Evolutionary conservation across 306 rosid species (phyloP), one percentile per base, ranked within the genome.

Genomic region (Argentina anserina): DNA sequence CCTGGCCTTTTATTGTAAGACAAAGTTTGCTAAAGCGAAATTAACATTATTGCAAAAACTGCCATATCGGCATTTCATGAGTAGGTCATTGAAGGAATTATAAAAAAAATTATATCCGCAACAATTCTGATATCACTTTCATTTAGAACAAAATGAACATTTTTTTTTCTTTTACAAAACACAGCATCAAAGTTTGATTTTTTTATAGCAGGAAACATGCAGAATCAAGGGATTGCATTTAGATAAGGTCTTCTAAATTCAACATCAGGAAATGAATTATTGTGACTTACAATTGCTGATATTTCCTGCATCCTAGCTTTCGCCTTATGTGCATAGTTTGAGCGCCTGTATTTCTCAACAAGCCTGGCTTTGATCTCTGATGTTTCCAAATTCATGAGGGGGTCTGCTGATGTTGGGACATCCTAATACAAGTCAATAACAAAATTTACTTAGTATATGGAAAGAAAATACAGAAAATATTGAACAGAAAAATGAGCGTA

Each of bases 311-410:
- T 86, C 76, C 84, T 87, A 18, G 83, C 83, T 80, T 68, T 91
- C 33, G 84, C 87, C 56, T 76, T 82, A 72, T 39, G 81, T 59
- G 89, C 92, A 64, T 88, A 87, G 29, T 80, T 47, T 18, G 99
- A 94, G 52, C 89, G 77, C 85, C 82, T 84, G 73, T 89, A 94
- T 53, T 77, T 91, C 75, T 91, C 99, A 71, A 87, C 81, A 25
- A 94, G 93, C 81, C 40, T 83, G 26, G 89, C 90, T 77, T 85
- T 91, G 72, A 94, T 94, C 77, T 89, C 83, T 50, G 96, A 87
- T 8, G 97, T 94, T 25, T 90, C 91, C 88, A 86, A 33, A 78
- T 85, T 87, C 89, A 78, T 55, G 77, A 94, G 91, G 76, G 99
- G 96, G 70, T 91, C 97, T 65, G 90, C 55, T 76, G 93, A 80